A percentile compares a stretch with the other conserved stretches of the same genome.
Conservation (phyloP, 169 alveolate species). For the Ichthyophthirius multifiliis region DNA sequence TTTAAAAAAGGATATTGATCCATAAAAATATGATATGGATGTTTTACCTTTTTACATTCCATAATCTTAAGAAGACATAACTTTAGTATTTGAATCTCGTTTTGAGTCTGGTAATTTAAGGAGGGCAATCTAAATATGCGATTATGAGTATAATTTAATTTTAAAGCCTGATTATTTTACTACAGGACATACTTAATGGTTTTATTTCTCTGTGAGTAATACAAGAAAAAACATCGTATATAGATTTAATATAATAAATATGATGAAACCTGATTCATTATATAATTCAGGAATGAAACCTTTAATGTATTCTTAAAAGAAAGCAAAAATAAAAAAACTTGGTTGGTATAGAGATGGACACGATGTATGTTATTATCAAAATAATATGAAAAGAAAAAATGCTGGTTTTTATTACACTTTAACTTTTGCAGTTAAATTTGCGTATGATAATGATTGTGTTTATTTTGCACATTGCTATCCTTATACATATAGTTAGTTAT, state of each 20-base stretch:
- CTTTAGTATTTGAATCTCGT: slow-evolving; percentile 87
- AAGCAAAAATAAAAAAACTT: slow-evolving; percentile 53
- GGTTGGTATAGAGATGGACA: slow-evolving; percentile 81
- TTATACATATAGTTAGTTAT: slow-evolving; percentile 80
- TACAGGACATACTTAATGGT: slow-evolving; percentile 87
- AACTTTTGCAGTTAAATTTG: slow-evolving; percentile 70
- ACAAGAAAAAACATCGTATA: slow-evolving; percentile 62
- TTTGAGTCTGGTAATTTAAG: slow-evolving; percentile 91
- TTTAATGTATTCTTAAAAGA: slow-evolving; percentile 64
- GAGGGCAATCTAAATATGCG: slow-evolving; percentile 82
- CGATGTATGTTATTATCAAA: slow-evolving; percentile 81
- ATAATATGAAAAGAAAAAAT: slow-evolving; percentile 76
- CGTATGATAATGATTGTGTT: slow-evolving; percentile 67
- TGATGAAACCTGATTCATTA: slow-evolving; percentile 79
- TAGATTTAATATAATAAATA: slow-evolving; percentile 75
- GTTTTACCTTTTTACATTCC: slow-evolving; percentile 68
- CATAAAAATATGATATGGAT: slow-evolving; percentile 43
- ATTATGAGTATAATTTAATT: slow-evolving; percentile 86
- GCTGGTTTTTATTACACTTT: slow-evolving; percentile 82
- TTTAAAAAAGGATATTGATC: slow-evolving; percentile 28
- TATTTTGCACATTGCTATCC: slow-evolving; percentile 88
- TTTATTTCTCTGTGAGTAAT: slow-evolving; percentile 77
- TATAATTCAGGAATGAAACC: slow-evolving; percentile 84
- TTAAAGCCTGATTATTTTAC: slow-evolving; percentile 91
- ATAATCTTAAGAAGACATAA: slow-evolving; percentile 66